Percentiles rank a stretch among this genome's conserved stretches.
These are phyloP conservation scores for Wallacemonas sp. DNA, from an alignment of 208 protist species.

Conservation along the genomic window DNA sequence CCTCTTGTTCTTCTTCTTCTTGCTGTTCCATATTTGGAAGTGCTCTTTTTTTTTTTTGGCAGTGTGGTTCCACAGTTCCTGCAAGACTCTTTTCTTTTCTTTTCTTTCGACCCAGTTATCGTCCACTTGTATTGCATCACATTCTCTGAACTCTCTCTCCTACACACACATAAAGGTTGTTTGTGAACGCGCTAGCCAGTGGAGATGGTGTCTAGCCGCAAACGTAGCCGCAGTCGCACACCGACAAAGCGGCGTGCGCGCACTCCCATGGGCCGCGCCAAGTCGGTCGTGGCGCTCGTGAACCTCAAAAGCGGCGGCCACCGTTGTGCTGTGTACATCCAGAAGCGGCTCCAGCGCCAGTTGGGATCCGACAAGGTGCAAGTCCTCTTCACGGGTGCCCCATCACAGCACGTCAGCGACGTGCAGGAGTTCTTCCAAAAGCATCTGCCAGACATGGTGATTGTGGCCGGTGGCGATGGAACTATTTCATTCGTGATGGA, in stretches of 20 bases:
- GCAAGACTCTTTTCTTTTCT: neutral
- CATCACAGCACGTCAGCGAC: conserved; percentile 12
- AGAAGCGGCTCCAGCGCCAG: conserved; percentile 20
- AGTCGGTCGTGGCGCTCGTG: conserved; percentile 31
- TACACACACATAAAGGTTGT: too few relatives aligned
- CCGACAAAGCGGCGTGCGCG: neutral
- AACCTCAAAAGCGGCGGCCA: conserved; percentile 52
- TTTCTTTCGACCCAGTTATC: neutral
- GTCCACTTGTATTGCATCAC: neutral
- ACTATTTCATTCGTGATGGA: conserved; percentile 60
- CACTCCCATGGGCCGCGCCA: conserved; percentile 1
- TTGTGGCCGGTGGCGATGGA: conserved; percentile 67
- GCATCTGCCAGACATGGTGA: conserved; percentile 32
- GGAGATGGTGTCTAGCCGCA: neutral
- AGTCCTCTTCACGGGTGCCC: conserved; percentile 31
- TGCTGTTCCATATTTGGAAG: neutral
- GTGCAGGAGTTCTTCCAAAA: conserved; percentile 28
- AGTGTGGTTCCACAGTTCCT: too few relatives aligned
- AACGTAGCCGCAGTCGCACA: conserved; percentile 2
- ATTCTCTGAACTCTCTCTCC: neutral
- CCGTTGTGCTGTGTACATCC: conserved; percentile 34
- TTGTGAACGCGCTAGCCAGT: too few relatives aligned
- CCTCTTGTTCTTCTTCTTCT: neutral
- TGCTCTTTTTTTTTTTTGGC: neutral
- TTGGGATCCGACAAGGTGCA: conserved; percentile 39